These are phyloP conservation scores for Septoria linicola DNA, from an alignment of 2,329 filamentous ascomycete species.

Conservation along the genomic window DNA sequence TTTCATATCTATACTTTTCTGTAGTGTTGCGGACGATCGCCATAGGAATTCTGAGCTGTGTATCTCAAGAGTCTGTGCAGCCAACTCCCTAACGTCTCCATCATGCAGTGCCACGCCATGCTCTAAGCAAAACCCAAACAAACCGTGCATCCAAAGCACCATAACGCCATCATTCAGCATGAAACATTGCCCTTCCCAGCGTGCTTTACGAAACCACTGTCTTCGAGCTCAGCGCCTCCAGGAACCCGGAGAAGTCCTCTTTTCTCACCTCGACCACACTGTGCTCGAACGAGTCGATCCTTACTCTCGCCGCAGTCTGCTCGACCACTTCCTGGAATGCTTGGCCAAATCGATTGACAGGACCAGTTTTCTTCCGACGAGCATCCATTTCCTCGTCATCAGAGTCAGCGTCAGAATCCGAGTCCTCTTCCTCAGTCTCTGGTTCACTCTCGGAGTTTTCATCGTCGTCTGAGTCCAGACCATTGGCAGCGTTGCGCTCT, in stretches of 20 bases:
- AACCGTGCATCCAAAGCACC: neutral
- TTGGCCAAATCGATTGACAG: slow-evolving; percentile 85
- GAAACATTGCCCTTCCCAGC: neutral
- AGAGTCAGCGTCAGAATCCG: slow-evolving; percentile 35
- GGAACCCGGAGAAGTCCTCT: slow-evolving; percentile 85
- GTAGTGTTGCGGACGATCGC: neutral
- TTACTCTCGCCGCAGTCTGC: slow-evolving; percentile 83
- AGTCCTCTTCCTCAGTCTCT: slow-evolving; percentile 30
- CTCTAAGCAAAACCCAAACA: slow-evolving; percentile 2
- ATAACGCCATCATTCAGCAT: slow-evolving; percentile 15
- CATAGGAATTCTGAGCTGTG: slow-evolving; percentile 9
- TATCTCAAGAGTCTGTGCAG: slow-evolving; percentile 5
- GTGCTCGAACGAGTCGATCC: slow-evolving; percentile 96
- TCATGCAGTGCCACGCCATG: slow-evolving; percentile 2
- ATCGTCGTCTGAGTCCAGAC: slow-evolving; percentile 48
- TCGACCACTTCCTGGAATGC: slow-evolving; percentile 94
- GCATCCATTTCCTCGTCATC: slow-evolving; percentile 52
- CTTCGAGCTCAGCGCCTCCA: slow-evolving; percentile 90
- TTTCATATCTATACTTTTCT: slow-evolving; percentile 10
- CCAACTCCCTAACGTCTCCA: neutral
- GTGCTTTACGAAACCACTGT: slow-evolving; percentile 62
- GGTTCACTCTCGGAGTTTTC: slow-evolving; percentile 56
- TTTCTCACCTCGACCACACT: slow-evolving; percentile 97
- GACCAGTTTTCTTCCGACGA: slow-evolving; percentile 62
- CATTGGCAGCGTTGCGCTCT: slow-evolving; percentile 60